Base-by-base conservation (phyloP, 257 asterid species). In the Solanum stenotomum region DNA sequence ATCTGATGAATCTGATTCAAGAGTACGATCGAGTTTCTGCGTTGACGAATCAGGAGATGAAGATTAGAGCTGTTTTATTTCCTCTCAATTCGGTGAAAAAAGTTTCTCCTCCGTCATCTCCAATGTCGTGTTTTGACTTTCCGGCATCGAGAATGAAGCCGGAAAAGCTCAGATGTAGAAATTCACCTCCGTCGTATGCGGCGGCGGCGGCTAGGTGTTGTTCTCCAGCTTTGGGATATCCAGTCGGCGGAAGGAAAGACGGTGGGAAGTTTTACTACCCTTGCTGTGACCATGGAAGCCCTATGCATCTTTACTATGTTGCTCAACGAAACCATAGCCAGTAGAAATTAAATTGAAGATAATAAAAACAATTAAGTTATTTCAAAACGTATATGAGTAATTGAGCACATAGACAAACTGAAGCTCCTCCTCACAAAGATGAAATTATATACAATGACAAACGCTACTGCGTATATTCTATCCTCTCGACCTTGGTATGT, bases 31-130 rank as follows among this genome's bases (percentile, higher is more conserved):
- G 94, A 35, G 91, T 74, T 14, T 85, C 94, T 67, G 90, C 93
- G 83, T 63, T 74, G 18, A 74, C 85, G 22, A 35, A 88, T 33
- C 89, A 63, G 88, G 98, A 91, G 18, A 86, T 88, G 93, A 92
- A 97, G 92, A 92, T 97, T 88, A 90, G 95, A 84, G 99, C 98
- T 11, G 91, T 97, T 22, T 89, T 97, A 37, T 90, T 85, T 20
- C 97, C 98, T 37, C 49, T 88, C 37, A 86, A 89, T 31, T 86
- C 92, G 59, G 68, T 42, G 85, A 95, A 96, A 93, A 94, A 95
- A 87, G 85, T 88, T 23, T 92, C 96, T 3, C 93, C 93, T 70
- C 98, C 98, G 84, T 72, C 94, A 23, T 93, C 98, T 35, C 98
- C 98, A 29, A 84, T 93, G 88, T 91, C 96, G 84, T 94, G 93